These are phyloP conservation scores for Yamadazyma jaroonii DNA, from an alignment of 1,139 yeast species.

Conservation along the genomic window DNA sequence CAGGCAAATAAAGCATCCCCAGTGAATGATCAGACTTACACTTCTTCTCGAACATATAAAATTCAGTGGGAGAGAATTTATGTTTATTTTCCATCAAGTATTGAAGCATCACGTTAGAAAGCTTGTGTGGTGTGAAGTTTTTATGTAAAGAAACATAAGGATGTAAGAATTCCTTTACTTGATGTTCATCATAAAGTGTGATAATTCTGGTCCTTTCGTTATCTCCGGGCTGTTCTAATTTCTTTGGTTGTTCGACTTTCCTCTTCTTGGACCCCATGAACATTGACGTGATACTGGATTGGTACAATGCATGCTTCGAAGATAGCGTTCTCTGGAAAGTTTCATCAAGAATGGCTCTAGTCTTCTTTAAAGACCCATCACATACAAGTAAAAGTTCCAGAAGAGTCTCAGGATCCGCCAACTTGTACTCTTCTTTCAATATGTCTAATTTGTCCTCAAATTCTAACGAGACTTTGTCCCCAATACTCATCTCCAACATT, in stretches of 20 bases:
- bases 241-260: conserved; percentile 2
- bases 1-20: conserved; percentile 30
- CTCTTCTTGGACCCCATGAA: conserved; percentile 5
- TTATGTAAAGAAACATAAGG: conserved; percentile 51
- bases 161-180: conserved; percentile 32
- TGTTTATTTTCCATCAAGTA: conserved; percentile 38
- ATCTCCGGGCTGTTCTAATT: conserved; percentile 4
- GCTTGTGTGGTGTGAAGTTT: conserved; percentile 48
- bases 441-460: conserved; percentile 12
- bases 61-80: conserved; percentile 38
- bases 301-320: conserved; percentile 17
- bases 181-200: conserved; percentile 26
- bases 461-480: background rate
- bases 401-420: conserved; percentile 23
- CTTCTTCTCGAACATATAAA: conserved; percentile 58
- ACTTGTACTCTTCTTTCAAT: conserved; percentile 15
- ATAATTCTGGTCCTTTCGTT: conserved; percentile 16
- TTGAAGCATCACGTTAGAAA: conserved; percentile 44
- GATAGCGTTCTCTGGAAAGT: conserved; percentile 10
- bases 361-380: conserved; percentile 32
- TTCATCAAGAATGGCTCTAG: conserved; percentile 27
- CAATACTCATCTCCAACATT: background rate
- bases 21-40: conserved; percentile 54
- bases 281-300: conserved; percentile 19
- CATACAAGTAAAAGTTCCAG: conserved; percentile 37